Percentiles rank a stretch among this genome's conserved stretches.
Evolutionary conservation across 257 asterid species (phyloP).

Genomic region (Nicotiana obtusifolia): DNA sequence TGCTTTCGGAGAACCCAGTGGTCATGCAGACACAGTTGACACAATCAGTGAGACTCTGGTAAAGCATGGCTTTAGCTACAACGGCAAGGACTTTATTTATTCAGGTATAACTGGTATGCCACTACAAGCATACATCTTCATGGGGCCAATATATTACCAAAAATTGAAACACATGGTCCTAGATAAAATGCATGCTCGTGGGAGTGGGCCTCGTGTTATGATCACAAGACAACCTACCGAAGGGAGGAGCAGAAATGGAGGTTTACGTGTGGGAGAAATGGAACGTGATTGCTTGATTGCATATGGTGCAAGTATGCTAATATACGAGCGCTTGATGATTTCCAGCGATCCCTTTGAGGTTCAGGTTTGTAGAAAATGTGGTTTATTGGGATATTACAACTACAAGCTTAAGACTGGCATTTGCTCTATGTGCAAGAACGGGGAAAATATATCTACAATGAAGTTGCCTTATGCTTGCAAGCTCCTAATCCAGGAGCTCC

Average conservation of each 20-base stretch:
- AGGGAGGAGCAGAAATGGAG: constrained; percentile 94
- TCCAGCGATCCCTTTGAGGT: constrained; percentile 97
- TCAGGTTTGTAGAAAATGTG: constrained; percentile 94
- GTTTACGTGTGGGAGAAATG: constrained; percentile 97
- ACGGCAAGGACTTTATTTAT: constrained; percentile 75
- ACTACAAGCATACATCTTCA: constrained; percentile 85
- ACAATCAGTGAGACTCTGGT: constrained; percentile 93
- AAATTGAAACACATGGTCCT: constrained; percentile 97
- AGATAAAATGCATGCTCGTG: constrained; percentile 98
- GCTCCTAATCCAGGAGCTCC: constrained; percentile 74
- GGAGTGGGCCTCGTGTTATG: constrained; percentile 85
- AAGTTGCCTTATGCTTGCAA: constrained; percentile 99
- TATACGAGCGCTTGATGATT: constrained; percentile 83
- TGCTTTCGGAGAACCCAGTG: constrained; percentile 98
- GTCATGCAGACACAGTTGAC: constrained; percentile 93
- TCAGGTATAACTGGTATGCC: constrained; percentile 94
- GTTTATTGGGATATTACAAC: constrained; percentile 82
- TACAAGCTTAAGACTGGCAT: constrained; percentile 59
- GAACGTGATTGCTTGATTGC: constrained; percentile 99
- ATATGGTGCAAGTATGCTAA: constrained; percentile 93
- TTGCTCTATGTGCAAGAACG: constrained; percentile 82
- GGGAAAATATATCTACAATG: constrained; percentile 86
- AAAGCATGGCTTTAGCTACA: constrained; percentile 88
- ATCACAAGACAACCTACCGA: constrained; percentile 95
- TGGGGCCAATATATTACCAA: constrained; percentile 99